Conservation (phyloP, 225 moss, liverwort and hornwort species). For the Polytrichum formosum region DNA sequence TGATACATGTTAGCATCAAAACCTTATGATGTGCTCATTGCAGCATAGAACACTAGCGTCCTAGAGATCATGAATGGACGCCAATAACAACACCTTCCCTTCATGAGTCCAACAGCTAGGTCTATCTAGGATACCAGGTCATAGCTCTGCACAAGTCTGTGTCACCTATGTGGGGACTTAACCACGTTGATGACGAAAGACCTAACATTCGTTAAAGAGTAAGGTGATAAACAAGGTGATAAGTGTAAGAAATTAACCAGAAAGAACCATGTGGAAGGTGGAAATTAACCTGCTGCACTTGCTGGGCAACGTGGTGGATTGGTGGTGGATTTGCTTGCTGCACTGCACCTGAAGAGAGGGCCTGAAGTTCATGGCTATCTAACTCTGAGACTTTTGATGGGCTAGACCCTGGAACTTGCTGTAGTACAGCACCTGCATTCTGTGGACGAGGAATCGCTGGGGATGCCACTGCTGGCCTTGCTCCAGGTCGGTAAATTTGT, state of each 20-base stretch:
- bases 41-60: too few species aligned
- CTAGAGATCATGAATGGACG: too few species aligned
- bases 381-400: slow-evolving; percentile 13
- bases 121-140: background rate
- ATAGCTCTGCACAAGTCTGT: too few species aligned
- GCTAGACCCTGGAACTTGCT: slow-evolving; percentile 27
- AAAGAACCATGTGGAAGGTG: background rate
- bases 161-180: too few species aligned
- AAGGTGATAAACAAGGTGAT: background rate
- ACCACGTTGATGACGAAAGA: too few species aligned
- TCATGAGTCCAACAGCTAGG: too few species aligned
- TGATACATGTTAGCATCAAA: too few species aligned
- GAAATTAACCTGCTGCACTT: slow-evolving; percentile 63
- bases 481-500: slow-evolving; percentile 35
- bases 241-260: background rate
- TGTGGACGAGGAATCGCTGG: slow-evolving; percentile 11
- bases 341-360: slow-evolving; percentile 39
- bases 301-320: slow-evolving; percentile 63
- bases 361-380: slow-evolving; percentile 29
- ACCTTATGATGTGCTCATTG: too few species aligned
- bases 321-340: slow-evolving; percentile 41
- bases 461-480: slow-evolving; percentile 24
- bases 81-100: background rate
- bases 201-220: too few species aligned
- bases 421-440: slow-evolving; percentile 19